These are phyloP conservation scores for Aspergillus transmontanensis DNA, from an alignment of 2,329 filamentous ascomycete species.

Conservation along the genomic window DNA sequence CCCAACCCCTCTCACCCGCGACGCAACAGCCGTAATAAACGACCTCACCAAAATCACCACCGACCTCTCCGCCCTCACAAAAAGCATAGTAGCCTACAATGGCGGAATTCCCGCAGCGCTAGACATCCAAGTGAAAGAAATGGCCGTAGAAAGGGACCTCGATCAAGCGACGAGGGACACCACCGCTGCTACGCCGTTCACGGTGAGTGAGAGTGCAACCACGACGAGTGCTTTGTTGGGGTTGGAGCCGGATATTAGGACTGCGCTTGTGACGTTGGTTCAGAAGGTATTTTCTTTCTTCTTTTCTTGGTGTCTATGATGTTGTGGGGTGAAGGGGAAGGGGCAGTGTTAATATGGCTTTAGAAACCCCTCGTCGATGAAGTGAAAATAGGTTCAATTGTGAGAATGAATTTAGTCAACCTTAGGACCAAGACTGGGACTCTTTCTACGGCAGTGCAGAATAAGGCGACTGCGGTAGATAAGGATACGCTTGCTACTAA, in stretches of 20 bases:
- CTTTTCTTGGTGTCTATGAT: neutral
- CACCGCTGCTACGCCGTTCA: constrained; percentile 7
- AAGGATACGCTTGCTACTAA: neutral
- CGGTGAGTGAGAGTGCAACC: constrained; percentile 6
- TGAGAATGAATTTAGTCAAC: neutral
- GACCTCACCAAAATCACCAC: constrained; percentile 12
- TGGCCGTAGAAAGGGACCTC: constrained; percentile 9
- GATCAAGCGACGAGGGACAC: constrained; percentile 9
- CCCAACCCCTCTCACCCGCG: neutral
- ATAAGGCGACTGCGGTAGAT: neutral
- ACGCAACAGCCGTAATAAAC: constrained; percentile 10
- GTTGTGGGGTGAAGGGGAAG: neutral
- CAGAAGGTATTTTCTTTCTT: constrained; percentile 5
- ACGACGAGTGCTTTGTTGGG: constrained; percentile 11
- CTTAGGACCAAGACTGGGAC: neutral
- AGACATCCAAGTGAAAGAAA: constrained; percentile 8
- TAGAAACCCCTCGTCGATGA: neutral
- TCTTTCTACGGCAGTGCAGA: neutral
- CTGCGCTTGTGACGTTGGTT: constrained; percentile 6
- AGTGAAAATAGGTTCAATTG: neutral
- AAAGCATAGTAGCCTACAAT: constrained; percentile 6
- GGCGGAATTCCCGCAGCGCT: constrained; percentile 4
- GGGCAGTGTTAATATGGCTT: too few species aligned
- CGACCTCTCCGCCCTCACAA: constrained; percentile 6
- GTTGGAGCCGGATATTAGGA: constrained; percentile 10